phyloP scores from a whole-genome alignment of 2,329 filamentous ascomycete genomes.

The Aspergillus transmontanensis region DNA sequence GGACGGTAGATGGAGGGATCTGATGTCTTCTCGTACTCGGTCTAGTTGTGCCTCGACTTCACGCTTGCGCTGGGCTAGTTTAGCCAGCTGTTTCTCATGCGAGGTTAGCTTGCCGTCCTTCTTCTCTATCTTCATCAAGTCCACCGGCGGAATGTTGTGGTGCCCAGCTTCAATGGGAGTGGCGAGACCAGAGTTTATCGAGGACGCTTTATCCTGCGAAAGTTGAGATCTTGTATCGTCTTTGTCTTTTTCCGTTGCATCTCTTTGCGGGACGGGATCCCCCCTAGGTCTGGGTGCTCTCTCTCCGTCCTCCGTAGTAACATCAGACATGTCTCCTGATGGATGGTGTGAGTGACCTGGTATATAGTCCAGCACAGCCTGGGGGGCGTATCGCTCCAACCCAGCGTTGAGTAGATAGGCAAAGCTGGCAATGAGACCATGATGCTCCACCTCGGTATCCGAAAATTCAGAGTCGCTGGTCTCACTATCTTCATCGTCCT shows the following conservation, averaged over 20 bases:
- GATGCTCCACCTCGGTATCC: slow-evolving; percentile 28
- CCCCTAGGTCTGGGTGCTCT: not conserved
- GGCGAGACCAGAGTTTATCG: slow-evolving; percentile 21
- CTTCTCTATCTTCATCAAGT: slow-evolving; percentile 30
- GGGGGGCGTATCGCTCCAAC: slow-evolving; percentile 55
- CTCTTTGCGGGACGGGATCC: not conserved
- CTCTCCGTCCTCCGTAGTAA: not conserved
- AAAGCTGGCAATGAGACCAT: slow-evolving; percentile 41
- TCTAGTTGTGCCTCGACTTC: slow-evolving; percentile 43
- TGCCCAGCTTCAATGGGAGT: slow-evolving; percentile 24
- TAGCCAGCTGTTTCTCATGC: slow-evolving; percentile 48
- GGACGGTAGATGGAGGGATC: slow-evolving; percentile 26
- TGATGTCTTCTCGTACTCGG: slow-evolving; percentile 36
- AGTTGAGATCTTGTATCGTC: slow-evolving; percentile 12
- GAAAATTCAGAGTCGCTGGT: slow-evolving; percentile 22
- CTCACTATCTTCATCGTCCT: slow-evolving; percentile 13
- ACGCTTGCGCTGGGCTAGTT: slow-evolving; percentile 44
- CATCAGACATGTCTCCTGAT: slow-evolving; percentile 12
- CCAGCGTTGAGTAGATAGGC: slow-evolving; percentile 40
- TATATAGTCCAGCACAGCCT: slow-evolving; percentile 54
- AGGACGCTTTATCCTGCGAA: slow-evolving; percentile 21
- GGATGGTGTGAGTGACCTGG: slow-evolving; percentile 27
- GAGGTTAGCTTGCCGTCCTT: slow-evolving; percentile 34
- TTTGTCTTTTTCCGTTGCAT: slow-evolving; percentile 3
- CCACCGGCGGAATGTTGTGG: slow-evolving; percentile 23